A percentile compares a stretch with the other conserved stretches of the same genome.
These are phyloP conservation scores for Malus fusca DNA, from an alignment of 306 rosid species.

Conservation along the genomic window DNA sequence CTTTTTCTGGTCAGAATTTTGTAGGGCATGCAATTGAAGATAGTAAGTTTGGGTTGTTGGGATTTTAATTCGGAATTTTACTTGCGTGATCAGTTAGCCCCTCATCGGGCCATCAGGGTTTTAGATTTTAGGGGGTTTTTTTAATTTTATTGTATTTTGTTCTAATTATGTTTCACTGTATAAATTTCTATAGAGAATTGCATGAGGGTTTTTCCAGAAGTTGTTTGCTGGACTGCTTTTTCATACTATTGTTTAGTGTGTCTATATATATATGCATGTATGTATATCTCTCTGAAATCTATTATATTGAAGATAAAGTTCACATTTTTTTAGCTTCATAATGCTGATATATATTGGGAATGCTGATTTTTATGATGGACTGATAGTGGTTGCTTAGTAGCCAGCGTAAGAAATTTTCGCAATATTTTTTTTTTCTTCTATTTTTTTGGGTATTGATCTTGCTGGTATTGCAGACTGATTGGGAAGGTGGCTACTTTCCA, in stretches of 20 bases:
- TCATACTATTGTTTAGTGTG: background rate
- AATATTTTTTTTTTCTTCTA: background rate
- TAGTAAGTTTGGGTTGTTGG: too few species aligned
- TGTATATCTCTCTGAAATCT: too few species aligned
- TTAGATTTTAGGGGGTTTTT: background rate
- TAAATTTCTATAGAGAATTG: background rate
- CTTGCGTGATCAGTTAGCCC: too few species aligned
- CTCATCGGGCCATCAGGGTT: too few species aligned
- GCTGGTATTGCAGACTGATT: conserved; percentile 62
- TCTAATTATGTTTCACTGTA: background rate
- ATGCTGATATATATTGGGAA: background rate
- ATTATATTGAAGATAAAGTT: too few species aligned
- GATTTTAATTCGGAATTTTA: too few species aligned
- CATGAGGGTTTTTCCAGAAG: background rate
- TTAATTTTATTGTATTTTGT: background rate
- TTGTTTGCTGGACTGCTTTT: background rate
- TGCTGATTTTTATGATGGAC: background rate
- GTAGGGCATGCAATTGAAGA: too few species aligned
- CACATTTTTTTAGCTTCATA: background rate
- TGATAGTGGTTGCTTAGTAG: background rate
- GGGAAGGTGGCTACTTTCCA: conserved; percentile 87
- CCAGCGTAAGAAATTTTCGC: background rate
- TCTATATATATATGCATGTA: too few species aligned
- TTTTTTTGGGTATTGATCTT: background rate
- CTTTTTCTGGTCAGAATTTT: background rate